Conservation (phyloP, 352 stramenopile species). For the Phytophthora tubulina region DNA sequence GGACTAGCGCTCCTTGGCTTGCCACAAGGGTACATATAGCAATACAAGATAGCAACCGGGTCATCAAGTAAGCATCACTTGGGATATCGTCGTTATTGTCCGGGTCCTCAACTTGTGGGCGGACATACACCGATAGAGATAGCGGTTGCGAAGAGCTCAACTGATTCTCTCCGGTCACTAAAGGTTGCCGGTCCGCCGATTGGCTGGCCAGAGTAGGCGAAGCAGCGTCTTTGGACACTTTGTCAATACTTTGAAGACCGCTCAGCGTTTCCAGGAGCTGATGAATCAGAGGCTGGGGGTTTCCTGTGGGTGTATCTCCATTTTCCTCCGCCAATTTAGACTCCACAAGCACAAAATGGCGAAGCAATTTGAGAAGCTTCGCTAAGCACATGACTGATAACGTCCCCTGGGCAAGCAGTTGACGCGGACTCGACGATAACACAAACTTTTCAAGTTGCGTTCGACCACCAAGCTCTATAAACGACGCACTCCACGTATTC, state of each 20-base stretch:
- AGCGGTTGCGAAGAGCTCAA: constrained; percentile 27
- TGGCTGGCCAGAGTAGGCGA: not conserved
- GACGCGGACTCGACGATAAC: constrained; percentile 42
- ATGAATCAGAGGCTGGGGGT: constrained; percentile 48
- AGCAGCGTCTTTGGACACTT: constrained; percentile 17
- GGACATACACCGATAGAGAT: constrained; percentile 45
- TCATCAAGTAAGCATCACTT: constrained; percentile 68
- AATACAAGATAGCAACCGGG: constrained; percentile 60
- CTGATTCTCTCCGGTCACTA: constrained; percentile 11
- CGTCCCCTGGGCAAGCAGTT: constrained; percentile 53
- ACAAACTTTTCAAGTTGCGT: constrained; percentile 67
- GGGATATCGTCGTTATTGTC: constrained; percentile 63
- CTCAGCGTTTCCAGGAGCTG: constrained; percentile 56
- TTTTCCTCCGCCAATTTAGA: constrained; percentile 45
- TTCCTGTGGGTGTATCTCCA: constrained; percentile 29
- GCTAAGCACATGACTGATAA: constrained; percentile 74
- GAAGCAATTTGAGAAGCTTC: constrained; percentile 76
- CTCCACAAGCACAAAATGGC: constrained; percentile 74
- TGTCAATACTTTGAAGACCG: constrained; percentile 42
- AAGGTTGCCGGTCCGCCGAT: constrained; percentile 7
- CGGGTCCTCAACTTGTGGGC: constrained; percentile 51
- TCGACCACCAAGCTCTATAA: constrained; percentile 70
- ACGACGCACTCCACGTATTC: constrained; percentile 74
- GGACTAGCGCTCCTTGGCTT: constrained; percentile 37
- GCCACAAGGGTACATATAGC: constrained; percentile 47